phyloP scores from a whole-genome alignment of 768 basidiomycete species.

The Crepidotus variabilis region DNA sequence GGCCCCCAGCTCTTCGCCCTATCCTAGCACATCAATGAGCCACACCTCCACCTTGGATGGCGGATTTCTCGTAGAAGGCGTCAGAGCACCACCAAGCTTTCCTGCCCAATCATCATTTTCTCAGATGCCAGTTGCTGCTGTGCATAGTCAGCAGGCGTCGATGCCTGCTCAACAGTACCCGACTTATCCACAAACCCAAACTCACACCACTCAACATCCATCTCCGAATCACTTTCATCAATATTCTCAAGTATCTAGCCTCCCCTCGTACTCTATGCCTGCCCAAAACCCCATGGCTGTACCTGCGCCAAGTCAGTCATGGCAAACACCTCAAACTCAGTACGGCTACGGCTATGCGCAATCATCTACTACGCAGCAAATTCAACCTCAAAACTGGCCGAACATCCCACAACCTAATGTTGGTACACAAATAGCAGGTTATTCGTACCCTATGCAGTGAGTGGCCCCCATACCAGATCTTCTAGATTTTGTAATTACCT shows the following conservation, averaged over 20 bases:
- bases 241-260: not conserved
- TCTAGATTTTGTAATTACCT: not conserved
- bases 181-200: not conserved
- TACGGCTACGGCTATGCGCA: no score
- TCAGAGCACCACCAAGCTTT: not conserved
- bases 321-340: no score
- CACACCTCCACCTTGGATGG: no score
- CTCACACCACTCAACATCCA: not conserved
- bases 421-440: not conserved
- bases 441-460: not conserved
- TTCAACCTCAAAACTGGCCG: not conserved
- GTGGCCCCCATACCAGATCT: not conserved
- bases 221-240: not conserved
- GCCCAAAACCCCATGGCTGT: no score
- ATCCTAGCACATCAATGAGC: not conserved
- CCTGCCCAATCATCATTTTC: not conserved
- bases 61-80: not conserved
- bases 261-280: no score
- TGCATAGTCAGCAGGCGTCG: not conserved
- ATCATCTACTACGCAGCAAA: no score
- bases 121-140: not conserved
- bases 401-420: not conserved
- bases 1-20: not conserved
- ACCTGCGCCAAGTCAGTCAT: no score
- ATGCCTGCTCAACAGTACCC: not conserved